These are phyloP conservation scores for Patellifolia procumbens DNA, from an alignment of 179 eudicot species.

Conservation along the genomic window DNA sequence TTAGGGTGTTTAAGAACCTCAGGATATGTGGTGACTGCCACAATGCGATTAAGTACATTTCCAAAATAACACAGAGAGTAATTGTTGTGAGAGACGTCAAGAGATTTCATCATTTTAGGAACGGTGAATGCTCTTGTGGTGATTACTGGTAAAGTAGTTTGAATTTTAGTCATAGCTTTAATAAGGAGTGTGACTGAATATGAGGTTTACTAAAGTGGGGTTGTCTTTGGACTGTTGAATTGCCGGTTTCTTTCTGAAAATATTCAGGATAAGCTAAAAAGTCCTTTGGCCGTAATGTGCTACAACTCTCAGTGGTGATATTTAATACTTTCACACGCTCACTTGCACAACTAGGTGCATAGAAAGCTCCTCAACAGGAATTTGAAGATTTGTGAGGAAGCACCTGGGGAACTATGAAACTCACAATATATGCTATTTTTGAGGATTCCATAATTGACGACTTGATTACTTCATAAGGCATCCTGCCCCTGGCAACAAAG, in stretches of 20 bases:
- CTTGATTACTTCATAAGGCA: not conserved
- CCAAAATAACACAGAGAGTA: conserved; percentile 52
- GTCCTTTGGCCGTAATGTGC: not conserved
- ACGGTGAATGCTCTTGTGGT: conserved; percentile 69
- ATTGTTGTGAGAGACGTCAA: conserved; percentile 72
- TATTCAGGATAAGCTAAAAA: not conserved
- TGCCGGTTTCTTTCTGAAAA: not conserved
- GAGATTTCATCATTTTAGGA: conserved; percentile 71
- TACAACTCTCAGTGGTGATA: not conserved
- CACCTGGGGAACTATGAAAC: not conserved
- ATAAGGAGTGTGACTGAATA: not conserved
- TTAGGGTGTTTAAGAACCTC: conserved; percentile 71
- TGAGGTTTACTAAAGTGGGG: not conserved
- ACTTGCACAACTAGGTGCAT: not conserved
- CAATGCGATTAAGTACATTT: conserved; percentile 65
- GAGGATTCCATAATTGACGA: not conserved
- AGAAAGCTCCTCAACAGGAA: not conserved
- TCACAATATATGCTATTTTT: not conserved
- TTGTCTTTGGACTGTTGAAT: not conserved
- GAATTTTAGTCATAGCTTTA: not conserved
- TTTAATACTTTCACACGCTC: not conserved
- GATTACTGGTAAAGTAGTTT: conserved; percentile 55
- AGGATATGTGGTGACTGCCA: conserved; percentile 78
- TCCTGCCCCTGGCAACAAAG: conserved; percentile 5
- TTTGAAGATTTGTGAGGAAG: conserved; percentile 9